A percentile compares a stretch with the other conserved stretches of the same genome.
These are phyloP conservation scores for Solanum infundibuliforme DNA, from an alignment of 257 asterid species.

Conservation along the genomic window DNA sequence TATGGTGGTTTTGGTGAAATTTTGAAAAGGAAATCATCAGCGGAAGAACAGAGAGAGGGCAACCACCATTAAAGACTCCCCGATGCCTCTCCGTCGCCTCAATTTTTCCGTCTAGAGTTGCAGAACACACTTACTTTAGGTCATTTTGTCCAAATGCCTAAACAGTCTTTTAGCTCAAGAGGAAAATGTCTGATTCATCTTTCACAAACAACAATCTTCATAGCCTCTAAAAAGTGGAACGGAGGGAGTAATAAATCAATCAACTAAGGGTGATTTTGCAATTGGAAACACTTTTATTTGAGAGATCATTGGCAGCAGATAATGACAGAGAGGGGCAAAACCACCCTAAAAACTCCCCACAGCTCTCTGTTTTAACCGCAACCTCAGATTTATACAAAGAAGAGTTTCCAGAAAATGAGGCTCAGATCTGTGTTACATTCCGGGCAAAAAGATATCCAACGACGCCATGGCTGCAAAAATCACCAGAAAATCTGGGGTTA, in stretches of 20 bases:
- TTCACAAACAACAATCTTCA: background rate
- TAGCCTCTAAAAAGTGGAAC: background rate
- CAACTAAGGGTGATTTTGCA: background rate
- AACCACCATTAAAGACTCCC: background rate
- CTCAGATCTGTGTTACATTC: background rate
- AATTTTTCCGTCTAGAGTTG: background rate
- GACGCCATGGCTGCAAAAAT: background rate
- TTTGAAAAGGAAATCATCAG: background rate
- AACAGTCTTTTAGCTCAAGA: background rate
- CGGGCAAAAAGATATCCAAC: background rate
- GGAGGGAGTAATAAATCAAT: background rate
- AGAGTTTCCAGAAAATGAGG: background rate
- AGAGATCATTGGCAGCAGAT: constrained; percentile 10
- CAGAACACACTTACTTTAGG: background rate
- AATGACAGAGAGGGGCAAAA: constrained; percentile 24
- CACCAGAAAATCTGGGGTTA: background rate
- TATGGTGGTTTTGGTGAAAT: background rate
- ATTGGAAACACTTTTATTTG: background rate
- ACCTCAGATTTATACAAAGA: constrained; percentile 7
- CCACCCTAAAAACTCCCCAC: constrained; percentile 11
- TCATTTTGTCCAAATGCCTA: background rate
- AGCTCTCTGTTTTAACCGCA: background rate
- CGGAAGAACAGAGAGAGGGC: background rate
- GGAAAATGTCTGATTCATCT: background rate
- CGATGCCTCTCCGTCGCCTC: background rate